Base-by-base conservation (phyloP, 345 rosid species). In the Syzygium grande region DNA sequence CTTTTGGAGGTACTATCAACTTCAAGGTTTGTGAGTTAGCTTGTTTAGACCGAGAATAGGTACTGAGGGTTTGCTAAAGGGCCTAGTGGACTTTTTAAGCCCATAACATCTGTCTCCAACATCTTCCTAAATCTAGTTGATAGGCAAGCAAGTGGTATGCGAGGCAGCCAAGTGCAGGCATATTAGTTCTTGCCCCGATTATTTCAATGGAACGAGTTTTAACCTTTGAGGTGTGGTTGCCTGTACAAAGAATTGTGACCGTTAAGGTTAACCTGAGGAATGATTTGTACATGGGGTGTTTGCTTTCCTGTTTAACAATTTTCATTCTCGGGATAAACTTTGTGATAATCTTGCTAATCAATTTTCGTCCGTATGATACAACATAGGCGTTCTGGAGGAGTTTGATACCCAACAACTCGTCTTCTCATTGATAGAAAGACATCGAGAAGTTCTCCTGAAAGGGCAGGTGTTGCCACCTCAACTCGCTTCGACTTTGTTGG, bases 371-470 rank as follows among this genome's bases (percentile, higher is more conserved):
- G 73, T 52, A 56, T 41, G 51, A 43, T 38, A 83, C 85, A 84
- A 90, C 34, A 46, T 77, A 97, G 99, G 98, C 87, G 55, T 49
- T 51, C 89, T 94, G 88, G 92, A 92, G 86, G 94, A 94, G 88
- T 88, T 88, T 30, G 95, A 93, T 55, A 89, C 80, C 30, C 85
- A 89, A 84, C 88, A 86, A 29, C 61, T 90, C 6, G 86, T 92
- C 11, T 86, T 87, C 30, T 86, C 92, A 23, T 89, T 93, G 92
- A 90, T 94, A 73, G 89, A 89, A 90, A 92, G 92, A 87, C 91
- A 84, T 90, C 89, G 22, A 16, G 86, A 63, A 87, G 88, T 88
- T 73, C 89, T 94, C 52, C 9, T 90, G 86, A 90, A 85, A 85
- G 93, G 92, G 87, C 93, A 90, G 83, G 90, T 90, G 55, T 87